Percentiles rank a stretch among this genome's conserved stretches.
phyloP scores from a whole-genome alignment of 2,329 filamentous ascomycete genomes.

The Aureobasidium mangrovei region DNA sequence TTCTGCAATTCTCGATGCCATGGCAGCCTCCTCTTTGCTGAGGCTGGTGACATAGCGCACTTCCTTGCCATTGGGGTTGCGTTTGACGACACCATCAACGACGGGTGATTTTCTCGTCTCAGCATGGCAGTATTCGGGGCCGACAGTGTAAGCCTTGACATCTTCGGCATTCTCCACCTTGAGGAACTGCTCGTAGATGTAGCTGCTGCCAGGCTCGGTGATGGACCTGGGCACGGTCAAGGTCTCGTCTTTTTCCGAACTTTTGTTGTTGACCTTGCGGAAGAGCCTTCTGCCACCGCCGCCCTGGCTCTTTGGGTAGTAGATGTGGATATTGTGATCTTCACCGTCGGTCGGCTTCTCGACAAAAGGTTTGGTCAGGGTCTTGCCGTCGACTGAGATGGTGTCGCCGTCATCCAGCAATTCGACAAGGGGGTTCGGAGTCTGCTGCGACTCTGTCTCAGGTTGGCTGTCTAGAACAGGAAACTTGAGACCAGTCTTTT shows the following conservation, averaged over 20 bases:
- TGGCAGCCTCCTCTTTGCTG: constrained; percentile 67
- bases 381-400: constrained; percentile 73
- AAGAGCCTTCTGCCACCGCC: constrained; percentile 89
- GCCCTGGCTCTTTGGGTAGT: constrained; percentile 78
- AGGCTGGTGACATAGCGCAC: constrained; percentile 88
- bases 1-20: constrained; percentile 81
- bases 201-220: constrained; percentile 71
- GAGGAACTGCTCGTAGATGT: constrained; percentile 95
- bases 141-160: constrained; percentile 97
- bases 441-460: constrained; percentile 2
- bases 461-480: constrained; percentile 7
- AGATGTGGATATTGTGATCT: constrained; percentile 98
- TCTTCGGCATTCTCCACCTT: constrained; percentile 95
- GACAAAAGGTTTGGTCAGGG: constrained; percentile 87
- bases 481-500: constrained; percentile 62
- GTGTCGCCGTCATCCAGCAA: constrained; percentile 85
- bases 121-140: constrained; percentile 84
- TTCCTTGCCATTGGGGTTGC: constrained; percentile 96
- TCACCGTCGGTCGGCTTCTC: constrained; percentile 98
- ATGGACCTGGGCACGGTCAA: constrained; percentile 71
- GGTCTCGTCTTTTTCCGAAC: constrained; percentile 80
- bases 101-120: constrained; percentile 96
- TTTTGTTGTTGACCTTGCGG: constrained; percentile 97
- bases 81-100: constrained; percentile 87
- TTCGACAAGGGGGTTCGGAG: constrained; percentile 51